Conservation (phyloP, 805 yeast genomes). For the Blastobotrys mokoenaii region DNA sequence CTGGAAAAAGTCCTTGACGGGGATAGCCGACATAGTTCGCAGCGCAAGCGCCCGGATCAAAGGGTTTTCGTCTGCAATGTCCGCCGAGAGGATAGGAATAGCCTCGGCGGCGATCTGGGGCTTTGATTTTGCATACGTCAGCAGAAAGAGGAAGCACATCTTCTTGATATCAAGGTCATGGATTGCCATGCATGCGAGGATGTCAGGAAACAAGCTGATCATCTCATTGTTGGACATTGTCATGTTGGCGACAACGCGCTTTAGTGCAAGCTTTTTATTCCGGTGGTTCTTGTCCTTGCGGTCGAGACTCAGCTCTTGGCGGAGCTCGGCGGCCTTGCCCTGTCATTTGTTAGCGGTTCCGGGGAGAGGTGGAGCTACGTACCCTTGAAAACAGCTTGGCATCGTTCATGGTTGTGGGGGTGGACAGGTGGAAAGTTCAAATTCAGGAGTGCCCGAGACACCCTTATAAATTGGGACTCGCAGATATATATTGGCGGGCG, state of each 20-base stretch:
- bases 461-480: too few relatives aligned
- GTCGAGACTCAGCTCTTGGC: conserved; percentile 27
- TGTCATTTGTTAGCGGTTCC: conserved; percentile 5
- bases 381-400: conserved; percentile 26
- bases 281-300: conserved; percentile 28
- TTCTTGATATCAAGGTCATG: conserved; percentile 64
- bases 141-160: conserved; percentile 59
- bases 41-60: conserved; percentile 51
- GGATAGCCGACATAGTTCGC: conserved; percentile 54
- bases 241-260: conserved; percentile 73
- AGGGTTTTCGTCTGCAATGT: conserved; percentile 42
- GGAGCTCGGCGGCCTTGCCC: conserved; percentile 32
- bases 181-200: conserved; percentile 39
- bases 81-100: conserved; percentile 46
- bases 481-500: too few relatives aligned
- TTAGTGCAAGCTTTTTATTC: conserved; percentile 42
- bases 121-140: conserved; percentile 49
- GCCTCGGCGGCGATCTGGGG: conserved; percentile 50
- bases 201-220: conserved; percentile 56
- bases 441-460: too few relatives aligned
- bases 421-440: too few relatives aligned
- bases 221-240: conserved; percentile 77
- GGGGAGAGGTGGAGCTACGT: conserved; percentile 1
- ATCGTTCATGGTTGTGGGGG: conserved; percentile 19
- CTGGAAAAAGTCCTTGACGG: conserved; percentile 42